Conservation (phyloP, 176 grass and related monocot genomes). For the Raddia guianensis region DNA sequence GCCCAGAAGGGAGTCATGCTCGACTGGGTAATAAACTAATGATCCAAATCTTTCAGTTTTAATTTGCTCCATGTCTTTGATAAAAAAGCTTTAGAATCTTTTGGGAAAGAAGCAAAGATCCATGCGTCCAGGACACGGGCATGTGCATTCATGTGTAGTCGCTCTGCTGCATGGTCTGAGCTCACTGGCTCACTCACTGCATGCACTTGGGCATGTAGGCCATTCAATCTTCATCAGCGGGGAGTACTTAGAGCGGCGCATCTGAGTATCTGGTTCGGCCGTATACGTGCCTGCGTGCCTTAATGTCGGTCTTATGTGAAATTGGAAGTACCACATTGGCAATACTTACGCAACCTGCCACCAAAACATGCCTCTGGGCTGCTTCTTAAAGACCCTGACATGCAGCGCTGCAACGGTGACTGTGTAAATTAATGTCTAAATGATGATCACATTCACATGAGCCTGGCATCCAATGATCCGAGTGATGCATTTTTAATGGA, state of each 20-base stretch:
- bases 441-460: background rate
- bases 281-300: background rate
- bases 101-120: background rate
- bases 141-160: slow-evolving; percentile 24
- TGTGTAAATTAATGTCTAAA: background rate
- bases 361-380: slow-evolving; percentile 10
- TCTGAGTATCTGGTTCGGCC: slow-evolving; percentile 8
- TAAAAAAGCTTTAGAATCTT: slow-evolving; percentile 3
- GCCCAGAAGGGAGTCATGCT: slow-evolving; percentile 60
- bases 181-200: background rate
- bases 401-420: background rate
- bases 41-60: too few species aligned
- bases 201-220: background rate
- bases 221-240: slow-evolving; percentile 15
- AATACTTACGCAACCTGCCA: background rate
- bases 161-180: background rate
- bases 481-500: background rate
- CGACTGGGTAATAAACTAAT: slow-evolving; percentile 47
- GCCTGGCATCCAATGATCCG: background rate
- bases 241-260: background rate
- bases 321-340: slow-evolving; percentile 9
- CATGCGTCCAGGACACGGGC: background rate
- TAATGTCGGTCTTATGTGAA: background rate
- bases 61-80: background rate
- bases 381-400: background rate